Conservation (phyloP, 306 rosid genomes). For the Mucuna pruriens region DNA sequence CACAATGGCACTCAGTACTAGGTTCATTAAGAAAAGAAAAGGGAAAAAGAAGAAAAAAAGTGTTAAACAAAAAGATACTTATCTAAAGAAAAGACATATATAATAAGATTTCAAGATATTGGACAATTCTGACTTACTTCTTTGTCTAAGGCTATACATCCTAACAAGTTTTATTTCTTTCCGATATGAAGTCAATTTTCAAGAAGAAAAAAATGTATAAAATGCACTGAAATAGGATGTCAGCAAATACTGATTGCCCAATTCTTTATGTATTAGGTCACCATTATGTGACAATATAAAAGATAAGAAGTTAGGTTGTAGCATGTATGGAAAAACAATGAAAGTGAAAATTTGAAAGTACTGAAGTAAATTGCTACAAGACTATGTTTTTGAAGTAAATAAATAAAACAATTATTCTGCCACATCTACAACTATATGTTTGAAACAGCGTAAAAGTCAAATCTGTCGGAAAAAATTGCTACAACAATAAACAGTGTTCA, state of each 20-base stretch:
- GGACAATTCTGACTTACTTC: slow-evolving; percentile 20
- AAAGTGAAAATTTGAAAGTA: neutral
- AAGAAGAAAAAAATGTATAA: neutral
- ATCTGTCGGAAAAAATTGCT: neutral
- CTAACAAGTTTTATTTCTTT: slow-evolving; percentile 13
- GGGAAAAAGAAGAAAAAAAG: neutral
- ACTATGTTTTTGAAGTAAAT: neutral
- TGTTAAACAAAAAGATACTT: slow-evolving; percentile 20
- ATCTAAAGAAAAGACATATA: slow-evolving; percentile 23
- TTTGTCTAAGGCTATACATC: slow-evolving; percentile 3
- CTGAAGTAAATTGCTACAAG: neutral
- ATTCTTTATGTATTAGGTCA: slow-evolving; percentile 7
- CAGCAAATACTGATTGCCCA: neutral
- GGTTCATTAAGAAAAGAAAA: slow-evolving; percentile 16
- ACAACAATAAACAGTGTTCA: too few relatives aligned
- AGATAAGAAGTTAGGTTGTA: slow-evolving; percentile 19
- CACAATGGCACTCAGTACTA: slow-evolving; percentile 40
- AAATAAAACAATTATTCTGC: slow-evolving; percentile 13
- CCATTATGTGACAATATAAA: neutral
- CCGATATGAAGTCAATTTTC: slow-evolving; percentile 12
- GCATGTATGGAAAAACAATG: neutral
- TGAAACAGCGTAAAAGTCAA: neutral
- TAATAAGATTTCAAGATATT: slow-evolving; percentile 12
- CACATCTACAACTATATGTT: slow-evolving; percentile 7
- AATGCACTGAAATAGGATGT: slow-evolving; percentile 26